Base-by-base conservation (phyloP, 2,329 filamentous ascomycete species). In the Curvularia eragrostidis region DNA sequence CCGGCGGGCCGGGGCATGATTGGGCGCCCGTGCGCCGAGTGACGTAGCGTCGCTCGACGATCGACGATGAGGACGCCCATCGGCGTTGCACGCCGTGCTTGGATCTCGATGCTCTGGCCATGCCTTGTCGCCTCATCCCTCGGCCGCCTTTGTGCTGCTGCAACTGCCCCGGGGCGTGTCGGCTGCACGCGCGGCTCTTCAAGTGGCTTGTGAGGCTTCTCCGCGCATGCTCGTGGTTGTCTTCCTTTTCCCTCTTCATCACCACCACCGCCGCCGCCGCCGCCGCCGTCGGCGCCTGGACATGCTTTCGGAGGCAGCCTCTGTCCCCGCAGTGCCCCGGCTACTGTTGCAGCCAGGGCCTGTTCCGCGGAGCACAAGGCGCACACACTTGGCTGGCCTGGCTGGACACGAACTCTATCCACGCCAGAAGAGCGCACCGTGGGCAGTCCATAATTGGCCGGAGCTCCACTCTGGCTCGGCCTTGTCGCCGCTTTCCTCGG, bases 31-130 rank as follows among this genome's bases (percentile, higher is more conserved):
- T 36, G 15, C 26, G 23, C 15, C 47, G 36, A 12, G 51, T 58
- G 48, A 61, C 55, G 58, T 58, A 51, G 55, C 48, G 42, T 8
- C 19, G n/a, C 47, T 30, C 15, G 44, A 13, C 10, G 34, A 59
- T 59, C 56, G 56, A 30, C 52, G 48, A 59, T 59, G 47, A 34
- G 21, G 15, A 42, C 10, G 30, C 42, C 3, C 51, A 56, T 59
- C 56, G 52, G 34, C 15, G 13, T 42, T 15, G 39, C 10, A 13
- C 5, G 13, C 32, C 15, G 5, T 13, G 15, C 6, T 8, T 2
- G 1, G 7, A 53, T 57, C 38, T 43, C 43, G 54, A 56, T 58
- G 23, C 15, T 38, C 15, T 50, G 7, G 30, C 32, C 13, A 36
- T 36, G 42, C 15, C 32, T 21, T 41, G 12, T 41, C 18, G 18